These are phyloP conservation scores for Thelephora ganbajun DNA, from an alignment of 768 basidiomycete species.

Conservation along the genomic window DNA sequence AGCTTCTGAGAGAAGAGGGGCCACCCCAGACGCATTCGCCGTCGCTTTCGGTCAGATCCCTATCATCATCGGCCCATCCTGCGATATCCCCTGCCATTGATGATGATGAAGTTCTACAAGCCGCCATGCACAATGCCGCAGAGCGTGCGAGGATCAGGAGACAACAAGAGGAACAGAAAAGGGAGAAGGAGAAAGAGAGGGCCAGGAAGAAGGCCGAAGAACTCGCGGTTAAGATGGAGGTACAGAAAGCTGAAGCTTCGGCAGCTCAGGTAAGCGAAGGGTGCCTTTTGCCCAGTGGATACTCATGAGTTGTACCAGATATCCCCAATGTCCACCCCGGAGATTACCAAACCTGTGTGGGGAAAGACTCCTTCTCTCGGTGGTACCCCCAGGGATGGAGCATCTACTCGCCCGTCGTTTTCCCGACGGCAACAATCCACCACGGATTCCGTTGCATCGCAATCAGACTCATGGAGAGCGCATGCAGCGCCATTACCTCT, in stretches of 20 bases:
- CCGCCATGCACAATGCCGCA: conserved; percentile 73
- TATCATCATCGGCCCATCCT: conserved; percentile 6
- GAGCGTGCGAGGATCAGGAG: conserved; percentile 70
- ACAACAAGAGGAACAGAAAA: conserved; percentile 72
- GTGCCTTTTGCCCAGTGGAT: neutral
- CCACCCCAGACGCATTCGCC: neutral
- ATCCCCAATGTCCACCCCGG: neutral
- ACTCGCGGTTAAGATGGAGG: conserved; percentile 53
- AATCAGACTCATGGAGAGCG: conserved; percentile 55
- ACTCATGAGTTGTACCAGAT: neutral
- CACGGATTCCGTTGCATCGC: conserved; percentile 15
- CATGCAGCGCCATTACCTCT: conserved; percentile 25
- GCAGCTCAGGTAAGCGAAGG: conserved; percentile 2
- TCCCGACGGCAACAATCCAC: neutral
- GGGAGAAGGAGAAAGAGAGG: conserved; percentile 67
- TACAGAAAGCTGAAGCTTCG: conserved; percentile 11
- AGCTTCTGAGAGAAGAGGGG: conserved; percentile 2
- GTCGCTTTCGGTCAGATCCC: neutral
- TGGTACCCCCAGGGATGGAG: neutral
- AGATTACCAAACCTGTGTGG: neutral
- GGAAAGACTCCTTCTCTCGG: neutral
- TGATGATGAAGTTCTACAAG: conserved; percentile 55
- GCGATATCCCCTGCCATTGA: conserved; percentile 12
- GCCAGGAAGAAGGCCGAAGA: conserved; percentile 71
- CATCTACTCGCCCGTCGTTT: neutral